Evolutionary conservation across 768 basidiomycete species (phyloP).

Genomic region (Lactarius pseudohatsudake): DNA sequence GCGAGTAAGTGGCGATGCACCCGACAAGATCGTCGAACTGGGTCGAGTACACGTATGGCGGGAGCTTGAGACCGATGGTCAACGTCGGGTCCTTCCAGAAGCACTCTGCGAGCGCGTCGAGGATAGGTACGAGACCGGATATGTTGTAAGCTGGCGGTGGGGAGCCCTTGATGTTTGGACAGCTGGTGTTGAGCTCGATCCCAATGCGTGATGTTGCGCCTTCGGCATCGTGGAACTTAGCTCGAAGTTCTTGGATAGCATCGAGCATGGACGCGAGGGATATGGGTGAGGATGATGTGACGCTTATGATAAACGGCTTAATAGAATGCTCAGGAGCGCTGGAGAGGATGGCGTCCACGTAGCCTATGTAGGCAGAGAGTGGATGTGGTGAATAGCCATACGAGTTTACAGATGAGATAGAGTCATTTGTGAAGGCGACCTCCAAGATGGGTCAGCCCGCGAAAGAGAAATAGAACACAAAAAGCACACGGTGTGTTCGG

Average conservation of each 20-base stretch:
- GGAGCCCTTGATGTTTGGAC: conserved; percentile 68
- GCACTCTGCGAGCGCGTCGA: conserved; percentile 53
- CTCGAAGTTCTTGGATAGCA: conserved; percentile 61
- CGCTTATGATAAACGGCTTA: conserved; percentile 78
- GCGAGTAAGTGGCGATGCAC: conserved; percentile 46
- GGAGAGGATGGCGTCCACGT: conserved; percentile 55
- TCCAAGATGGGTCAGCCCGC: conserved; percentile 33
- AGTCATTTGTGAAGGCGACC: conserved; percentile 58
- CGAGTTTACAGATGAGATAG: conserved; percentile 70
- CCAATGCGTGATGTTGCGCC: conserved; percentile 49
- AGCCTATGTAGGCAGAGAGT: conserved; percentile 61
- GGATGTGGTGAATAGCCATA: conserved; percentile 87
- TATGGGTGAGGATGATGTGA: conserved; percentile 59
- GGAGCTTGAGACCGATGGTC: conserved; percentile 67
- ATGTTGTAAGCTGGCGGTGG: conserved; percentile 70
- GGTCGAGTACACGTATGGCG: conserved; percentile 46
- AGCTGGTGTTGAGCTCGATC: conserved; percentile 81
- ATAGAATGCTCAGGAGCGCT: conserved; percentile 32
- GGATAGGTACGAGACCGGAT: conserved; percentile 49
- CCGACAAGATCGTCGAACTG: conserved; percentile 26
- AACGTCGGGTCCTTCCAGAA: conserved; percentile 53
- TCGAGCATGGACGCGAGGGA: conserved; percentile 56
- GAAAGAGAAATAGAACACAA: conserved; percentile 5
- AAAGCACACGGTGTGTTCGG: conserved; percentile 55
- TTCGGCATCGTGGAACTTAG: conserved; percentile 30